Percentiles rank a stretch among this genome's conserved stretches.
These are phyloP conservation scores for Geotrichum australiense DNA, from an alignment of 1,139 yeast genomes.

Conservation along the genomic window DNA sequence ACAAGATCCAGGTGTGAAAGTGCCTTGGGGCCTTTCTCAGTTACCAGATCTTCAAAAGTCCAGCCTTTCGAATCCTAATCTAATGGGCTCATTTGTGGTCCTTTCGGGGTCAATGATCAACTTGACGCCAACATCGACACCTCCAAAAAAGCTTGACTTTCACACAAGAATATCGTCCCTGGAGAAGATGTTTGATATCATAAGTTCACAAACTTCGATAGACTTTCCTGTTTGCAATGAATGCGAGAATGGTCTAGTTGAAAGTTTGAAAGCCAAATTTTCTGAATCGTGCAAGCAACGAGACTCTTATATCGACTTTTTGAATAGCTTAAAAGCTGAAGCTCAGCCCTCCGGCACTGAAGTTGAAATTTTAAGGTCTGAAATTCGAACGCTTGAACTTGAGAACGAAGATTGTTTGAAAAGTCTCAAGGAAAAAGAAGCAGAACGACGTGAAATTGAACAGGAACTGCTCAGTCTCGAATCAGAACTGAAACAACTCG, in stretches of 20 bases:
- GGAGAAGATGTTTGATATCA: constrained; percentile 57
- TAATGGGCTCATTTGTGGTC: constrained; percentile 18
- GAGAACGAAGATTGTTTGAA: constrained; percentile 24
- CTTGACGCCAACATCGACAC: constrained; percentile 11
- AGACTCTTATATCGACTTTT: constrained; percentile 66
- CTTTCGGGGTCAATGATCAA: constrained; percentile 16
- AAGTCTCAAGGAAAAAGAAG: constrained; percentile 25
- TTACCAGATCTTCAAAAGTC: constrained; percentile 13
- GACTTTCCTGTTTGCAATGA: constrained; percentile 86
- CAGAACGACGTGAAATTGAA: constrained; percentile 28
- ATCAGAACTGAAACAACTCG: constrained; percentile 34
- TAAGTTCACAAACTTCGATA: constrained; percentile 65
- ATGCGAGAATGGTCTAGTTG: constrained; percentile 63
- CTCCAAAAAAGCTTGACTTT: constrained; percentile 1
- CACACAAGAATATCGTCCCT: constrained; percentile 40
- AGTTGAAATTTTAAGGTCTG: constrained; percentile 39
- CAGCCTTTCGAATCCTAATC: constrained; percentile 8
- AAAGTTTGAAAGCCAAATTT: constrained; percentile 62
- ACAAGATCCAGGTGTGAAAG: constrained; percentile 2
- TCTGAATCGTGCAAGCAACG: constrained; percentile 73
- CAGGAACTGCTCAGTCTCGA: constrained; percentile 36
- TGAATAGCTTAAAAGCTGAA: constrained; percentile 60
- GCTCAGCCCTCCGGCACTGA: constrained; percentile 42
- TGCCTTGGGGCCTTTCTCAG: constrained; percentile 18
- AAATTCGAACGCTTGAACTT: constrained; percentile 34